Evolutionary conservation across 176 grass and related monocot genomes (phyloP).

Genomic region (Tillandsia leiboldiana): DNA sequence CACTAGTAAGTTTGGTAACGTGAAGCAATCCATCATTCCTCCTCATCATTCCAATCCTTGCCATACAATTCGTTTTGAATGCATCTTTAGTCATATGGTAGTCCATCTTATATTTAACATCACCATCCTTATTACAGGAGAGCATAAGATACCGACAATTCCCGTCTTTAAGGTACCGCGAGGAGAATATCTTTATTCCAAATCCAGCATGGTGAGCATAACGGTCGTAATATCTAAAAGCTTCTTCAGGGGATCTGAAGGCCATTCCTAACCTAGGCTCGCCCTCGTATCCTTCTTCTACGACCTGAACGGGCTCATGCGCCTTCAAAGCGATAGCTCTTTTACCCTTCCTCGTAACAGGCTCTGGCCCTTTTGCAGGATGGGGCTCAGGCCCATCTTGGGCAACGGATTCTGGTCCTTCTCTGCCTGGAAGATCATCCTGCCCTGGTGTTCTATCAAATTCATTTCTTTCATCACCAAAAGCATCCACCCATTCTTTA

Average conservation of each 20-base stretch:
- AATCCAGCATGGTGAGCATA: background rate
- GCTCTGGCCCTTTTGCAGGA: background rate
- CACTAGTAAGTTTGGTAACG: conserved; percentile 4
- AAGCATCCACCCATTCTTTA: too few relatives aligned
- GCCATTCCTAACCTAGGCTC: conserved; percentile 6
- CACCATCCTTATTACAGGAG: conserved; percentile 9
- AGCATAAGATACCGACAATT: conserved; percentile 11
- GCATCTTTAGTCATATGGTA: conserved; percentile 6
- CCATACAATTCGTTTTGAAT: background rate
- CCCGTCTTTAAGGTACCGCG: conserved; percentile 1
- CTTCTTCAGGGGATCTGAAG: conserved; percentile 10
- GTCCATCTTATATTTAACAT: conserved; percentile 6
- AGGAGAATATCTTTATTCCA: conserved; percentile 8
- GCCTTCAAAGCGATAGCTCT: background rate
- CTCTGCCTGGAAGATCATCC: background rate
- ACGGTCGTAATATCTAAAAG: conserved; percentile 7
- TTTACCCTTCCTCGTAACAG: background rate
- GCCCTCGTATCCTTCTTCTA: background rate
- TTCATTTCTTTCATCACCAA: too few relatives aligned
- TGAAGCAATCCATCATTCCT: conserved; percentile 7
- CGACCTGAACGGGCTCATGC: background rate
- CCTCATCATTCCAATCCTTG: conserved; percentile 4
- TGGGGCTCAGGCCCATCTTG: background rate
- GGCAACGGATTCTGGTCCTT: background rate
- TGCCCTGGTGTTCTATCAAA: background rate